Evolutionary conservation across 78 protist genomes (phyloP), one percentile per base, ranked within the genome.

Genomic region (Dictyostelium citrinum): DNA sequence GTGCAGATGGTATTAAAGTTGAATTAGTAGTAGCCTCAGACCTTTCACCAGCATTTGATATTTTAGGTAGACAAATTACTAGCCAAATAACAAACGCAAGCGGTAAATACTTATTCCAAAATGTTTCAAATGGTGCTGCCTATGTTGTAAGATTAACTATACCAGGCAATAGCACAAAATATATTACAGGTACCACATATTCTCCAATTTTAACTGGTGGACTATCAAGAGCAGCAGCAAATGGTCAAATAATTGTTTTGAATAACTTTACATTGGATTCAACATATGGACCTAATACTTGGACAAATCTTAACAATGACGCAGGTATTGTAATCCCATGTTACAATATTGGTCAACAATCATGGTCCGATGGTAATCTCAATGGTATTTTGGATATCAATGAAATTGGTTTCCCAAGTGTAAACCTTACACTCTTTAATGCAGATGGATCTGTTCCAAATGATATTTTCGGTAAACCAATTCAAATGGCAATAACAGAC

Each of bases 321-420:
- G 83, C 74, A 22, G 91, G 91, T 84, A 12, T 84, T 22, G 83
- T 84, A 10, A 16, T 31, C 1, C 91, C 91, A 60, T 75, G 83
- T 37, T 84, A 39, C 46, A 27, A 3, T 10, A 8, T 84, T 58
- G 91, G 91, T 16, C 61, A 75, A 77, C 49, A 75, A 39, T 68
- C 71, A 33, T 84, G 79, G 81, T 75, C 74, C 9, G 91, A 84
- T 58, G 83, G 76, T 27, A 84, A 75, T 81, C 41, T 17, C 12
- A 84, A 84, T 24, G 91, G 91, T 41, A n/a, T 20, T 6, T 90
- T 17, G 9, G 94, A 90, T 90, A 72, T 49, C 41, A 82, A 82
- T 70, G 94, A 90, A 78, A 58, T 72, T 8, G 85, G 81, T 2
- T 74, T 61, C 71, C 68, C 94, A 39, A 12, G 20, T 55, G 67